These are phyloP conservation scores for Phoenix roebelenii DNA, from an alignment of 176 grass and related monocot genomes.

Conservation along the genomic window DNA sequence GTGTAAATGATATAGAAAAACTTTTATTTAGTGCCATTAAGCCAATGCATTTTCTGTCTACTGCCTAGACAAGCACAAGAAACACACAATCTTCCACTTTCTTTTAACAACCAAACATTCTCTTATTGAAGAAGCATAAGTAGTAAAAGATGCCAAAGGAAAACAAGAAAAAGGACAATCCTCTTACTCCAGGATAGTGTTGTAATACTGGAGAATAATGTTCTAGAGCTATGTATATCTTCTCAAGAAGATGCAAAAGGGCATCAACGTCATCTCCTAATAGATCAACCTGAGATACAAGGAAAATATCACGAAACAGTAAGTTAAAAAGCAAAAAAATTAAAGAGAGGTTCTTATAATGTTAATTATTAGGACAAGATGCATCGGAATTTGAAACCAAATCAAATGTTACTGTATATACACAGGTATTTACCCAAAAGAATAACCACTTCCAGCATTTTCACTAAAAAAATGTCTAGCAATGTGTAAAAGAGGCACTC, in stretches of 20 bases:
- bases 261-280: slow-evolving; percentile 68
- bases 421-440: too few relatives aligned
- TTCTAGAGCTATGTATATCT: slow-evolving; percentile 56
- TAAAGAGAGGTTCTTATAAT: background rate
- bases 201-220: slow-evolving; percentile 71
- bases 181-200: slow-evolving; percentile 53
- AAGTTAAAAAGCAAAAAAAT: background rate
- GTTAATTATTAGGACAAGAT: background rate
- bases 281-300: slow-evolving; percentile 56
- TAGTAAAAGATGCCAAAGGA: slow-evolving; percentile 3
- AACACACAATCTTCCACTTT: too few relatives aligned
- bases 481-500: background rate
- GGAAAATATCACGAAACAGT: background rate
- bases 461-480: slow-evolving; percentile 12
- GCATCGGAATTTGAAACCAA: too few relatives aligned
- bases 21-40: too few relatives aligned
- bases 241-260: slow-evolving; percentile 54
- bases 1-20: too few relatives aligned
- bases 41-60: too few relatives aligned
- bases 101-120: background rate
- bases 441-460: background rate
- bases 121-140: slow-evolving; percentile 7
- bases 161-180: slow-evolving; percentile 5
- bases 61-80: too few relatives aligned
- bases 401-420: too few relatives aligned